Evolutionary conservation across 495 filamentous ascomycete genomes (phyloP).

Genomic region (Penicillium atrosanguineum): DNA sequence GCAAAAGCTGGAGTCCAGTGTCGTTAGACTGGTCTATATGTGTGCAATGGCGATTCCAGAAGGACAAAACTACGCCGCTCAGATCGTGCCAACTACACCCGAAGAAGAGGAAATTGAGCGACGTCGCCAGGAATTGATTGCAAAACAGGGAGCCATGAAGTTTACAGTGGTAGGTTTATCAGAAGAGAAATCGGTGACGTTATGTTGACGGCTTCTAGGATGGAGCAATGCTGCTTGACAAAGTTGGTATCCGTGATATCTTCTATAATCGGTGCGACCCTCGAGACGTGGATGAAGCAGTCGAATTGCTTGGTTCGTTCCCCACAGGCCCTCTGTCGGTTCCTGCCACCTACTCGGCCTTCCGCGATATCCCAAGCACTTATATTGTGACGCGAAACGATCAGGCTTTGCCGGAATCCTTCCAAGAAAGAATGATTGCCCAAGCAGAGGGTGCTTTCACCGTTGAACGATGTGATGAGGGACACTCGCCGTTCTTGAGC

Average conservation of each 20-base stretch:
- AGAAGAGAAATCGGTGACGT: neutral
- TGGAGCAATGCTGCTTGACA: slow-evolving; percentile 24
- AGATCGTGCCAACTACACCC: slow-evolving; percentile 18
- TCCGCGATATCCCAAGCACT: slow-evolving; percentile 27
- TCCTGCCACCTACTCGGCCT: slow-evolving; percentile 29
- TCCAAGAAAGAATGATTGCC: slow-evolving; percentile 28
- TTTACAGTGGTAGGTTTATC: slow-evolving; percentile 15
- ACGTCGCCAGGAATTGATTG: slow-evolving; percentile 14
- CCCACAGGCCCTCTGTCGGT: slow-evolving; percentile 22
- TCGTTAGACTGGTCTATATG: slow-evolving; percentile 42
- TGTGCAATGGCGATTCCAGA: slow-evolving; percentile 27
- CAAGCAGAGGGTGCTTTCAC: slow-evolving; percentile 21
- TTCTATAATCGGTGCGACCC: slow-evolving; percentile 27
- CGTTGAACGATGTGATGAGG: slow-evolving; percentile 29
- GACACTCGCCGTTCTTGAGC: slow-evolving; percentile 32
- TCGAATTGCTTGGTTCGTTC: slow-evolving; percentile 24
- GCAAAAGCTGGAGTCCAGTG: slow-evolving; percentile 36
- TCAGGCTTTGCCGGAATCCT: slow-evolving; percentile 19
- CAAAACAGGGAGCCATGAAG: slow-evolving; percentile 16
- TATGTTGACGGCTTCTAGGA: slow-evolving; percentile 11
- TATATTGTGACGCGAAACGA: slow-evolving; percentile 38
- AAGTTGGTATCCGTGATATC: slow-evolving; percentile 10
- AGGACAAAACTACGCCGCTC: slow-evolving; percentile 22
- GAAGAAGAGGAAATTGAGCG: slow-evolving; percentile 28
- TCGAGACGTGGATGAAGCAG: slow-evolving; percentile 19